Evolutionary conservation across 805 yeast species (phyloP), one percentile per base, ranked within the genome.

Genomic region (Yarrowia alimentaria): DNA sequence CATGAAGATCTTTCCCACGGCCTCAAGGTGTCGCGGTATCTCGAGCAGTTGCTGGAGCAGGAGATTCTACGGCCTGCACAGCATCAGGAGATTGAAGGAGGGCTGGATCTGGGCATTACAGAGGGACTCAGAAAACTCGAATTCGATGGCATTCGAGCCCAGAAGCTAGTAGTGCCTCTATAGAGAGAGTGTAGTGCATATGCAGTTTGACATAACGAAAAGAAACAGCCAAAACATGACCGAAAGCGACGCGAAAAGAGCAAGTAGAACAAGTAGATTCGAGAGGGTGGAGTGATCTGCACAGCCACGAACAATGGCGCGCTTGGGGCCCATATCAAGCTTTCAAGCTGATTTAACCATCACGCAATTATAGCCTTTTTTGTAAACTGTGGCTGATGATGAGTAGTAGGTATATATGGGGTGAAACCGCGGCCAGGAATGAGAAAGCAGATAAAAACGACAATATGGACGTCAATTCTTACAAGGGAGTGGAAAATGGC

Each of bases 1-100:
- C 52, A 48, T 10, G 52, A 48, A 9, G 52, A 50, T 10, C 22
- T 5, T 11, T 16, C 24, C 13, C 33, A 42, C 9, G 52, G 53
- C 4, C 52, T 50, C 29, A 26, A 43, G 25, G 24, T 50, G 5
- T 37, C 29, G 3, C 6, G 14, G 4, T 26, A 19, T 11, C 33
- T 47, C 14, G 51, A 33, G 10, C 21, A 30, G n/a, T 37, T 43
- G 8, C 16, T 43, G 14, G 37, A 43, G 10, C 16, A 26, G 21
- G 37, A 16, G 12, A 24, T 30, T 12, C 19, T 43, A 18, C 11
- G 50, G 7, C 50, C 50, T 6, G 50, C 30, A 4, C 20, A 31
- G 6, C 29, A 21, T 14, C 22, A 43, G 17, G 30, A 16, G 9
- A n/a, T 43, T 5, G n/a, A 37, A 4, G 50, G 50, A 30, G 37